Conservation (phyloP, 2,329 filamentous ascomycete species). For the Dothideomycetes sp. region DNA sequence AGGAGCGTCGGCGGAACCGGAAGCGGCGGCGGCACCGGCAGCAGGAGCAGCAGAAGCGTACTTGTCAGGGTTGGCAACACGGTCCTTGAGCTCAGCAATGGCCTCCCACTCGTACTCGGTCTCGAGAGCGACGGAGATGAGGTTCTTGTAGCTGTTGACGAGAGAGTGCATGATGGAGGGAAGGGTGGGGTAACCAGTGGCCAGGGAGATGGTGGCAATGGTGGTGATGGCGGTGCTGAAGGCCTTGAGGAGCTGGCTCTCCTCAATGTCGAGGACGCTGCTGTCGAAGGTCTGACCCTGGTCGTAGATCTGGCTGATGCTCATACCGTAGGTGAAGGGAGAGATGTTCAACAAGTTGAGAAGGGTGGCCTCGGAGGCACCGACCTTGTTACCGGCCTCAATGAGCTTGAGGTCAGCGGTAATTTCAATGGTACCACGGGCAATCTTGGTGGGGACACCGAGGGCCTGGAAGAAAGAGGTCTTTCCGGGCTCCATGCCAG, state of each 20-base stretch:
- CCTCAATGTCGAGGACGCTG: slow-evolving; percentile 81
- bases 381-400: slow-evolving; percentile 86
- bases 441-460: slow-evolving; percentile 99
- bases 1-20: slow-evolving; percentile 39
- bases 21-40: slow-evolving; percentile 45
- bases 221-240: slow-evolving; percentile 74
- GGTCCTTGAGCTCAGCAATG: slow-evolving; percentile 97
- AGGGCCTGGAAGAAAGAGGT: slow-evolving; percentile 99
- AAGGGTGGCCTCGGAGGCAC: slow-evolving; percentile 94
- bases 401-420: slow-evolving; percentile 96
- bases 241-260: slow-evolving; percentile 81
- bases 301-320: slow-evolving; percentile 93
- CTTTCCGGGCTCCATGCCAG: slow-evolving; percentile 99
- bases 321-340: slow-evolving; percentile 98
- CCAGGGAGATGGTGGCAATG: slow-evolving; percentile 84
- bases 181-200: slow-evolving; percentile 87
- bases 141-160: slow-evolving; percentile 97
- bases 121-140: slow-evolving; percentile 76
- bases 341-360: slow-evolving; percentile 99
- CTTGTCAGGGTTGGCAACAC: slow-evolving; percentile 96
- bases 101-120: slow-evolving; percentile 91
- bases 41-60: slow-evolving; percentile 77
- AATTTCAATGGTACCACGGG: slow-evolving; percentile 99
- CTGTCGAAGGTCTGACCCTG: slow-evolving; percentile 85
- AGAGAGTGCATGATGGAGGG: slow-evolving; percentile 94